phyloP scores from a whole-genome alignment of 192 early-diverging fungal genomes.

The Backusella sp. region DNA sequence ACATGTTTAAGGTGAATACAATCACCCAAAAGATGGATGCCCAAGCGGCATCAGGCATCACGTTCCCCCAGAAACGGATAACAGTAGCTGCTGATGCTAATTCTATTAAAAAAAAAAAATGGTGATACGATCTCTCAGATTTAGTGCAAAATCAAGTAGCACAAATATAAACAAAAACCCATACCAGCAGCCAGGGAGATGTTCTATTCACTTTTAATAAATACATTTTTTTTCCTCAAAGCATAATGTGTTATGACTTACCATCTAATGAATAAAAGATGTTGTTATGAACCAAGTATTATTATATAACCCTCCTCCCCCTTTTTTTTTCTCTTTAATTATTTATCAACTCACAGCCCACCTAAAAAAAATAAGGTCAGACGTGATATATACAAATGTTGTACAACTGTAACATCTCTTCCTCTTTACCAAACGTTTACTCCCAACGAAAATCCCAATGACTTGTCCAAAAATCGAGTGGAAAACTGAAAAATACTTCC shows the following conservation, averaged over 20 bases:
- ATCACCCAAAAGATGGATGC: slow-evolving; percentile 50
- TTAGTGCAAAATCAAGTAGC: not conserved
- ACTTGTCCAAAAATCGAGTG: slow-evolving; percentile 74
- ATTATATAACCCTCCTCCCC: slow-evolving; percentile 24
- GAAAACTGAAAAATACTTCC: slow-evolving; percentile 77
- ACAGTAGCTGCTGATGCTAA: slow-evolving; percentile 80
- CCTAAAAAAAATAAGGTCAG: not conserved
- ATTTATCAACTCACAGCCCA: slow-evolving; percentile 10
- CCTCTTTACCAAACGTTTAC: slow-evolving; percentile 59
- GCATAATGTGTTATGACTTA: not conserved
- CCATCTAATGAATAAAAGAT: slow-evolving; percentile 26
- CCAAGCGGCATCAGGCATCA: slow-evolving; percentile 42
- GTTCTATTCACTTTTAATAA: slow-evolving; percentile 2
- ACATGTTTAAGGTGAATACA: slow-evolving; percentile 59
- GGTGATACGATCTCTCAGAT: not conserved
- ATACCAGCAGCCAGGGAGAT: slow-evolving; percentile 22
- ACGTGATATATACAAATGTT: no score
- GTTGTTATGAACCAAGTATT: no score
- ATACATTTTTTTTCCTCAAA: not conserved
- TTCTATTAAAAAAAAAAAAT: slow-evolving; percentile 29
- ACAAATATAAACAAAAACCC: not conserved
- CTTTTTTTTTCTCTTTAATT: not conserved
- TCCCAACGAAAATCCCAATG: slow-evolving; percentile 65
- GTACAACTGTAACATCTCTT: not conserved
- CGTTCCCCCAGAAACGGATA: slow-evolving; percentile 61